Conservation (phyloP, 2,329 filamentous ascomycete genomes). For the Lachnellula subtilissima region DNA sequence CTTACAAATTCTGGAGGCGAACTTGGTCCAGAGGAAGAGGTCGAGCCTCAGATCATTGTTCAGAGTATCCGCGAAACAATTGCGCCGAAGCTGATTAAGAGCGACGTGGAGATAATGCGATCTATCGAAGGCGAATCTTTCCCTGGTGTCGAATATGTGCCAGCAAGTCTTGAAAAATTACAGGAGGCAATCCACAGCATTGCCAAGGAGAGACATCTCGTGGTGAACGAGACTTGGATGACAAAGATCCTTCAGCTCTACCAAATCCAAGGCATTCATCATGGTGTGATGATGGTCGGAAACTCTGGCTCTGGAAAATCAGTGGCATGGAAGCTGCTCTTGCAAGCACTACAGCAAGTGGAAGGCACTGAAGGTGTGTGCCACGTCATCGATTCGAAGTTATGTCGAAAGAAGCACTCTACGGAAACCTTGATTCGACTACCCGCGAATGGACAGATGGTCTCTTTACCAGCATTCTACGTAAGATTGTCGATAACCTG, state of each 20-base stretch:
- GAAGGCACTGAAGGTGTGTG: constrained; percentile 91
- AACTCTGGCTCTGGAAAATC: constrained; percentile 98
- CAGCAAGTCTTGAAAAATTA: constrained; percentile 76
- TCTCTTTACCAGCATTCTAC: constrained; percentile 92
- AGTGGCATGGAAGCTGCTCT: constrained; percentile 84
- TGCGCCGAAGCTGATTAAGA: constrained; percentile 90
- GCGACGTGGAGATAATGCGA: constrained; percentile 85
- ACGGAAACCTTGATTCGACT: constrained; percentile 91
- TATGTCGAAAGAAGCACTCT: constrained; percentile 98
- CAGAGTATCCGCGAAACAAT: constrained; percentile 98
- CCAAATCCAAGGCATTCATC: constrained; percentile 95
- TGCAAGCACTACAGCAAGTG: constrained; percentile 85
- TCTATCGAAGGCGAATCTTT: constrained; percentile 81
- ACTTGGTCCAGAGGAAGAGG: constrained; percentile 62
- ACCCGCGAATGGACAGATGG: constrained; percentile 99
- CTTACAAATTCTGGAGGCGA: constrained; percentile 54
- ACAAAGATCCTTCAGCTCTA: constrained; percentile 95
- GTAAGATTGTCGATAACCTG: constrained; percentile 98
- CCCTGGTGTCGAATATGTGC: constrained; percentile 87
- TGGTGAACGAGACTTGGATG: constrained; percentile 94
- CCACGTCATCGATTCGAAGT: constrained; percentile 98
- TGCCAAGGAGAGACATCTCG: constrained; percentile 78
- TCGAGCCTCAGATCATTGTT: constrained; percentile 96
- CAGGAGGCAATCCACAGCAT: constrained; percentile 77
- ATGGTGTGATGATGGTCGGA: constrained; percentile 99